Conservation (phyloP, 768 basidiomycete species). For the Phlebiopsis flavidoalba region DNA sequence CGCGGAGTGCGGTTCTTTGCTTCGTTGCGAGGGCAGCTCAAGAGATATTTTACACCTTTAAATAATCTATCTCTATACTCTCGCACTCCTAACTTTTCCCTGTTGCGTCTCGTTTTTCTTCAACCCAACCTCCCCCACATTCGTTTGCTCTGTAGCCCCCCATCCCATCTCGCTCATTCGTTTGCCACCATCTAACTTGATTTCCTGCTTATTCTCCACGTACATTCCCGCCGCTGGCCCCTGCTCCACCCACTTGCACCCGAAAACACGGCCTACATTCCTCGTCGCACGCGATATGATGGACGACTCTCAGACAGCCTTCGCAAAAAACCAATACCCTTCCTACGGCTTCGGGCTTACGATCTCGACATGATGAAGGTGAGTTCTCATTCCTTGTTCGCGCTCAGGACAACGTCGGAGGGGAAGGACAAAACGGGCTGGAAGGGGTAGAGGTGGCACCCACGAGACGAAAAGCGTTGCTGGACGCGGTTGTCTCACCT, state of each 20-base stretch:
- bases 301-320: slow-evolving; percentile 73
- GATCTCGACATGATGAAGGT: slow-evolving; percentile 95
- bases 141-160: slow-evolving; percentile 20
- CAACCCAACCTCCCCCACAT: slow-evolving; percentile 21
- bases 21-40: slow-evolving; percentile 15
- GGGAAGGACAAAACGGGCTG: neutral
- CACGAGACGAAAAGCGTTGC: neutral
- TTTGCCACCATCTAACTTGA: slow-evolving; percentile 38
- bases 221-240: slow-evolving; percentile 37
- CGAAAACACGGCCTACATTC: slow-evolving; percentile 11
- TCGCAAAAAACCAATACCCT: slow-evolving; percentile 61
- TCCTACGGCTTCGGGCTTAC: slow-evolving; percentile 73
- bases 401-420: neutral
- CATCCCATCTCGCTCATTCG: slow-evolving; percentile 13
- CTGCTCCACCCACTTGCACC: slow-evolving; percentile 12
- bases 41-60: slow-evolving; percentile 17
- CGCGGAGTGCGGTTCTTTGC: slow-evolving; percentile 13
- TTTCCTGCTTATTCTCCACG: slow-evolving; percentile 38
- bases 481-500: neutral
- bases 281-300: slow-evolving; percentile 28
- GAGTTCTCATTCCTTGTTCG: slow-evolving; percentile 12
- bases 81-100: slow-evolving; percentile 12
- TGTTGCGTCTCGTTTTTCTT: slow-evolving; percentile 15
- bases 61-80: slow-evolving; percentile 18
- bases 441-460: neutral